Base-by-base conservation (phyloP, 2,329 filamentous ascomycete species). In the Colletotrichum navitas region DNA sequence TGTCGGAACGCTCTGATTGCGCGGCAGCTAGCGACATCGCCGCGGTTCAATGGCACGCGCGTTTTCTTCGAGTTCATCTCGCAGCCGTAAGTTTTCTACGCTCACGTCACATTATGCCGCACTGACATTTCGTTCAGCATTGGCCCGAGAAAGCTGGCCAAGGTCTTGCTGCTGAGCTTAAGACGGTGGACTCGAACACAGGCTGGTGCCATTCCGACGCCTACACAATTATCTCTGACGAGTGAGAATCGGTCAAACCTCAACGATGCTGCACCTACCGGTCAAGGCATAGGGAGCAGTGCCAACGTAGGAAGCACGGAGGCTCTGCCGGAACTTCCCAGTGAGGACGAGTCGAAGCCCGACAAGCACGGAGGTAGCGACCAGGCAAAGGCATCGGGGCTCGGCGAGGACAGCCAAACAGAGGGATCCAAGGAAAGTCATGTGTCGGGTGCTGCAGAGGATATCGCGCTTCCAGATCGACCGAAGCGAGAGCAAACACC, bases 141-240 rank as follows among this genome's bases (percentile, higher is more conserved):
- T 5, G 81, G 81, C 0, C 80, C 81, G 7, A 80, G 80, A 24
- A 83, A 82, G 67, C 75, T 83, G 0, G 79, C 80, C 18, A 79
- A 79, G 26, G 75, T 79, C 2, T 74, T 83, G 26, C 69, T 76
- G 3, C 69, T 77, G 0, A 77, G 74, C 11, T 74, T 77, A 10
- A 74, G 71, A 11, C 74, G 77, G 10, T 80, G 78, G 79, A 78
- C 41, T 0, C 68, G 47, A 24, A 8, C 65, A 1, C 70, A 72
- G 21, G 41, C 66, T 1, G 49, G 58, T 0, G 66, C 5, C 3
- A 64, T 69, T 2, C 47, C 5, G 0, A 72, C 69, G 0, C 65
- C 65, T 0, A 72, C 69, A 0, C 59, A 26, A 0, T 11, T 60
- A 10, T 72, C 69, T 1, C 11, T 71, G 14, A 60, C 58, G 3